phyloP scores from a whole-genome alignment of 495 filamentous ascomycete genomes.

The Entonaema liquescens region DNA sequence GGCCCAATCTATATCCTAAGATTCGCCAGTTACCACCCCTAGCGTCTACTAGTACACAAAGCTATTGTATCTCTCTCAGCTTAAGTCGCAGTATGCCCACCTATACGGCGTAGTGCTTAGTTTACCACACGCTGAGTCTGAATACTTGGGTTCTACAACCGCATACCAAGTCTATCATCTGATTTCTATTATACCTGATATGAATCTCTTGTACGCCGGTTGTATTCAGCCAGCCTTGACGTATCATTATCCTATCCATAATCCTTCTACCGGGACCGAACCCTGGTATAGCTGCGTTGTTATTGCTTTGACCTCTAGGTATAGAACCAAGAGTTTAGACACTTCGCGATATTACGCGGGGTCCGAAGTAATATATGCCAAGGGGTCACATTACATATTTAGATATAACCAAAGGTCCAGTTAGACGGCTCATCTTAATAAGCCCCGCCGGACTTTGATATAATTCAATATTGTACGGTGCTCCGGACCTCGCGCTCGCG shows the following conservation, averaged over 20 bases:
- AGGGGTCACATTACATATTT: background rate
- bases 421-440: background rate
- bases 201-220: background rate
- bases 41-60: background rate
- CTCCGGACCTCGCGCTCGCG: conserved; percentile 37
- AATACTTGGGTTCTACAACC: background rate
- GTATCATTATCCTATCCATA: background rate
- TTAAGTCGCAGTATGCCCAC: background rate
- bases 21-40: background rate
- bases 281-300: background rate
- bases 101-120: background rate
- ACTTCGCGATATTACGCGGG: background rate
- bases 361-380: background rate
- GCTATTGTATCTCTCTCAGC: background rate
- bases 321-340: background rate
- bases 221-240: background rate
- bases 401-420: background rate
- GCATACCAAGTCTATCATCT: background rate
- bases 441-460: background rate
- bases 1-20: background rate
- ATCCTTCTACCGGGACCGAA: background rate
- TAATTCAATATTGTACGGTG: conserved; percentile 18
- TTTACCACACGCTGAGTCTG: background rate
- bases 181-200: background rate
- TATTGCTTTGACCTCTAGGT: background rate